Evolutionary conservation across 208 protist genomes (phyloP).

Genomic region (Porcisia hertigi): DNA sequence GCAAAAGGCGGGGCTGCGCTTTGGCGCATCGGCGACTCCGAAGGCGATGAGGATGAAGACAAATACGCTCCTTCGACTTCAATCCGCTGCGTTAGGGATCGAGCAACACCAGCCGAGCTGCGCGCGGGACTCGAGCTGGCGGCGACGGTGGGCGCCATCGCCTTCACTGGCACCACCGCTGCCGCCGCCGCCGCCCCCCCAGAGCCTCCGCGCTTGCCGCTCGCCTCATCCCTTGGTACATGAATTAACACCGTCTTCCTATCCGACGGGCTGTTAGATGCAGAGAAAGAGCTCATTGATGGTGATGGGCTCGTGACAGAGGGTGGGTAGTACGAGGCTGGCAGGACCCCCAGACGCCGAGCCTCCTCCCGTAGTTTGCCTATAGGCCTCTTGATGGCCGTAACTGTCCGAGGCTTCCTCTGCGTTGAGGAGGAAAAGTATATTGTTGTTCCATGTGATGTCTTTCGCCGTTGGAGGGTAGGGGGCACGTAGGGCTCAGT

Average conservation of each 20-base stretch:
- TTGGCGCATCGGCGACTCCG: not conserved
- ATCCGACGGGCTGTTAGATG: conserved; percentile 2
- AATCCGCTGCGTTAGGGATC: not conserved
- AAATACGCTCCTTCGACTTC: not conserved
- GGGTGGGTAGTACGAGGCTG: conserved; percentile 22
- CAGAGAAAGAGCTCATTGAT: conserved; percentile 15
- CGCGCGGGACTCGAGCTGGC: not conserved
- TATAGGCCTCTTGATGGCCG: conserved; percentile 15
- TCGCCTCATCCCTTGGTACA: not conserved
- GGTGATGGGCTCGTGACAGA: conserved; percentile 16
- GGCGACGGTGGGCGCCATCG: not conserved
- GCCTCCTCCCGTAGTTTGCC: conserved; percentile 48
- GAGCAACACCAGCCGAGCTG: not conserved
- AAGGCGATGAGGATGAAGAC: not conserved
- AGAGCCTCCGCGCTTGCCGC: not conserved
- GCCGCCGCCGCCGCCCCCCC: not conserved
- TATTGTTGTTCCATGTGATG: not conserved
- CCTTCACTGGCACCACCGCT: not conserved
- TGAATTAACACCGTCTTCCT: conserved; percentile 7
- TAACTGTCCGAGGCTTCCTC: not conserved
- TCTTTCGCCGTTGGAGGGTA: not conserved
- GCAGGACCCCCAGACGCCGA: conserved; percentile 44
- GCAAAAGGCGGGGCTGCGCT: not conserved
- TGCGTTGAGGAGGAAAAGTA: not conserved
- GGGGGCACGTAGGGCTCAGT: conserved; percentile 56